Evolutionary conservation across 2,329 filamentous ascomycete genomes (phyloP), one percentile per base, ranked within the genome.

Genomic region (Diaporthe capsici): DNA sequence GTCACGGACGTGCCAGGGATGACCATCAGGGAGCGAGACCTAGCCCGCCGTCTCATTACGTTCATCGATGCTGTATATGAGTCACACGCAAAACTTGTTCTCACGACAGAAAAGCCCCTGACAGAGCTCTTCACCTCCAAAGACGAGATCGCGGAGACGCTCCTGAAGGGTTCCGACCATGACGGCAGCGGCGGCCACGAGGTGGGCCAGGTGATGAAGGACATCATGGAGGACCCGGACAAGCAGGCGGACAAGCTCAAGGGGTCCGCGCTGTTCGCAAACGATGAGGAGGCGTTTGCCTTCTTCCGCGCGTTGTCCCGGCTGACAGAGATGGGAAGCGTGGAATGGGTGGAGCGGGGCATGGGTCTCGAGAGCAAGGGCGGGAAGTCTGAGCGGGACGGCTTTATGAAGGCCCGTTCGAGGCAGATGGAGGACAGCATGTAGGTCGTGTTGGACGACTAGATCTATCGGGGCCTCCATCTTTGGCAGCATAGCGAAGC

Each of bases 41-140:
- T 98, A 53, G 97, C 97, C 0, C 88, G 97, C 17, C 90, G 97
- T 7, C 98, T 99, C 84, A 99, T 99, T 83, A 99, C 96, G 0
- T 98, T 99, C 80, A 95, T 99, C 78, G 97, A 99, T 83, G 96
- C 97, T 8, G 93, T 98, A 6, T 99, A 99, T 82, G 97, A 99
- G 84, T 89, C 90, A 39, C 91, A 96, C 84, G 96, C 95, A n/a
- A 98, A 98, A 85, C 90, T 99, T 10, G 96, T 98, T 22, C 90
- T 99, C 74, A 99, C 97, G 0, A 96, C 94, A 4, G 95, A 93
- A 55, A 94, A 96, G 67, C 95, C 96, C 0, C 87, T 99, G 2
- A 91, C 92, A 10, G 93, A 98, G 82, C 91, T 98, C 47, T 99
- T 98, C 85, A 89, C 98, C 61, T 95, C 94, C 31, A 88, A 91